These are phyloP conservation scores for Penicillium capsulatum DNA, from an alignment of 2,329 filamentous ascomycete genomes.

Conservation along the genomic window DNA sequence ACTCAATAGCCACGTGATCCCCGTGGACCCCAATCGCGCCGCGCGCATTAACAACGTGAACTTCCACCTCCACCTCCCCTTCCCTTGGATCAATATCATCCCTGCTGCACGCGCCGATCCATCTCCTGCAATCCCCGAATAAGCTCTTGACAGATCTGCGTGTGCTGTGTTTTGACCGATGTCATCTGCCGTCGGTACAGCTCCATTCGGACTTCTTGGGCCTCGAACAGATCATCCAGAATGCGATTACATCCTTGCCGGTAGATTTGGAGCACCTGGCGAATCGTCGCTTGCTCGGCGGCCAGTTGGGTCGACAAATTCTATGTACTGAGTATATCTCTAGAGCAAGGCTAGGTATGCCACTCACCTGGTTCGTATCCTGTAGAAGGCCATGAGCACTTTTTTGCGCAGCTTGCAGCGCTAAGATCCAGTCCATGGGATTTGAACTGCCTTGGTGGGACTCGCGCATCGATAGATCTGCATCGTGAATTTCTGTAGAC, in stretches of 20 bases:
- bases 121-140: slow-evolving; percentile 27
- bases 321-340: slow-evolving; percentile 18
- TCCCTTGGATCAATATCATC: no score
- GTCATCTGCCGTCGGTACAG: slow-evolving; percentile 29
- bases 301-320: slow-evolving; percentile 45
- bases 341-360: background rate
- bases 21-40: slow-evolving; percentile 19
- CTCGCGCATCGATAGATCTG: background rate
- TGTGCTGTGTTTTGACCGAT: slow-evolving; percentile 27
- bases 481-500: background rate
- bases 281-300: slow-evolving; percentile 44
- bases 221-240: slow-evolving; percentile 40
- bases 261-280: slow-evolving; percentile 44
- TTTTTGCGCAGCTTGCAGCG: slow-evolving; percentile 17
- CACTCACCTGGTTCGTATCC: slow-evolving; percentile 30
- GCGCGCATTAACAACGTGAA: slow-evolving; percentile 10
- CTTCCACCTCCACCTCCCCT: background rate
- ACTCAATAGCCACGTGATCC: slow-evolving; percentile 25
- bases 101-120: slow-evolving; percentile 21
- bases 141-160: slow-evolving; percentile 28
- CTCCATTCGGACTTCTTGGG: slow-evolving; percentile 39
- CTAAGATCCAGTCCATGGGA: slow-evolving; percentile 17
- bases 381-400: slow-evolving; percentile 24
- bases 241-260: slow-evolving; percentile 42
- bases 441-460: slow-evolving; percentile 2